Base-by-base conservation (phyloP, 768 basidiomycete species). In the Gyrodon lividus region DNA sequence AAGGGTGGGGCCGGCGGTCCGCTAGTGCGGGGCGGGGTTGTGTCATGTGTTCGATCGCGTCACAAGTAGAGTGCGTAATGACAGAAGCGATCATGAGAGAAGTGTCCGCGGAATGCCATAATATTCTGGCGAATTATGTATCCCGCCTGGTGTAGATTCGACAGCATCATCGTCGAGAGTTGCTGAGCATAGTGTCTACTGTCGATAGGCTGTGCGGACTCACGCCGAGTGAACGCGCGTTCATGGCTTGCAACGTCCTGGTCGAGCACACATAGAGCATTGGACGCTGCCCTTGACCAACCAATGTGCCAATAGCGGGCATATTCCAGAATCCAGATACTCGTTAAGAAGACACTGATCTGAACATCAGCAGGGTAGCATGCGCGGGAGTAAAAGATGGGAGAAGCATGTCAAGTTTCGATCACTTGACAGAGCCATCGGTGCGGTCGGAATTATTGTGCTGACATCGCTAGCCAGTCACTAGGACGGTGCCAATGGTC, bases 291-390 rank as follows among this genome's bases (percentile, higher is more conserved):
- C 41, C 34, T 19, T 26, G 30, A 33, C 39, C 37, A 41, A 46
- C 35, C 45, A 47, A 52, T 43, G n/a, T 22, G 40, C 30, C 22
- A 5, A 26, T 14, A 9, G 28, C 28, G 28, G n/a, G n/a, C n/a
- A 28, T 28, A 10, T 8, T 14, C 22, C 14, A 1, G 40, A 51
- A 49, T 9, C 44, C 41, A 41, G 51, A 43, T 42, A 37, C 13
- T 17, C 17, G 17, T n/a, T 54, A 59, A 50, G 48, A 66, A 61
- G 40, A 47, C 20, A 31, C 26, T 40, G 49, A 48, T 43, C 40
- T n/a, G n/a, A n/a, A 17, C 30, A 37, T 35, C n/a, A 23, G 20
- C 56, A 59, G 55, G 59, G 59, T 50, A 49, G 52, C 55, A 20
- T 13, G 28, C 7, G 33, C 55, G 55, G 62, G 51, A 45, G 52